Conservation (phyloP, 2,329 filamentous ascomycete species). For the Sporothrix pseudoabietina region DNA sequence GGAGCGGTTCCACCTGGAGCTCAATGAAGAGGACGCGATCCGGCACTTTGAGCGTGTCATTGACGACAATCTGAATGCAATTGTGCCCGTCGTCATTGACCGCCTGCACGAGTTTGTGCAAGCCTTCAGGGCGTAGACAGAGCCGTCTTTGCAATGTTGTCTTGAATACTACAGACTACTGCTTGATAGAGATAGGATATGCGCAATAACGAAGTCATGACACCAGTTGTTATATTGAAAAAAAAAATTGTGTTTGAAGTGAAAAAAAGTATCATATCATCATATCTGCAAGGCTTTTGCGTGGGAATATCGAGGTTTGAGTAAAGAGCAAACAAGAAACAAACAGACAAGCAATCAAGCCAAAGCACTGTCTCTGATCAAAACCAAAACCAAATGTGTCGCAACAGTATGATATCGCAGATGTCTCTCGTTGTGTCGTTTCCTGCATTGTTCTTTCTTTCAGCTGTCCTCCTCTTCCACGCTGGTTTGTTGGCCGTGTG, state of each 20-base stretch:
- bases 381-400: background rate
- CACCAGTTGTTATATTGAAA: background rate
- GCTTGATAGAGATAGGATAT: background rate
- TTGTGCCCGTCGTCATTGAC: constrained; percentile 93
- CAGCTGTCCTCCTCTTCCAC: background rate
- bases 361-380: background rate
- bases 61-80: constrained; percentile 83
- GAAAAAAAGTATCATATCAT: background rate
- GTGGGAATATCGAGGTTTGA: background rate
- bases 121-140: constrained; percentile 70
- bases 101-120: constrained; percentile 92
- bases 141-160: no score
- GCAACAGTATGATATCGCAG: background rate
- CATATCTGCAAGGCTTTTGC: background rate
- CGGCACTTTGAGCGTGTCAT: constrained; percentile 85
- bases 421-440: background rate
- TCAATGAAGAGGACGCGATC: constrained; percentile 90
- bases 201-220: constrained; percentile 5
- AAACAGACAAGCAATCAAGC: background rate
- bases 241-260: background rate
- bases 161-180: background rate
- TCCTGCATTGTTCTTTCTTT: background rate
- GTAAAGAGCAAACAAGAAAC: background rate
- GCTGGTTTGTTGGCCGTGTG: background rate
- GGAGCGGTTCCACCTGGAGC: constrained; percentile 88